Evolutionary conservation across 179 eudicot genomes (phyloP).

Genomic region (Nepenthes alata): DNA sequence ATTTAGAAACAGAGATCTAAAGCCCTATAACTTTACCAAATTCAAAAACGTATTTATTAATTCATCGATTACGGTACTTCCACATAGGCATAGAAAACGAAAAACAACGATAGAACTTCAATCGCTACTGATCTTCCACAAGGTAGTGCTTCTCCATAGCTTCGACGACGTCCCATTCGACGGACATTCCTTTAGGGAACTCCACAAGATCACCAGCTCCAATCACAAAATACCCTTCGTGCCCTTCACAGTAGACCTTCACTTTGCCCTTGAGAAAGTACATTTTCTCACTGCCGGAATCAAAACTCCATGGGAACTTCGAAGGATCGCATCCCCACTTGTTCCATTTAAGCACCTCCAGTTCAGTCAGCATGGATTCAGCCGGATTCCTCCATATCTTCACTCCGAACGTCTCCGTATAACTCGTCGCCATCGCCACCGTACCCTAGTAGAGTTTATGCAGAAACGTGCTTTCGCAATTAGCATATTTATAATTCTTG

Average conservation of each 20-base stretch:
- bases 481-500: no score
- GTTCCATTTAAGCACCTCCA: conserved; percentile 8
- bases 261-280: conserved; percentile 12
- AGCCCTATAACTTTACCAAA: no score
- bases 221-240: conserved; percentile 6
- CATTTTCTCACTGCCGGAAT: conserved; percentile 13
- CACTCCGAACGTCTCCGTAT: conserved; percentile 6
- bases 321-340: conserved; percentile 2
- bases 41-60: no score
- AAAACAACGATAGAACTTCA: no score
- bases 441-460: no score
- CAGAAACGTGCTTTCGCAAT: no score
- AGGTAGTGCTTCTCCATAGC: no score
- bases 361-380: conserved; percentile 2
- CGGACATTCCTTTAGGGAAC: conserved; percentile 3
- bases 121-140: no score
- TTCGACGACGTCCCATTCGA: no score
- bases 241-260: conserved; percentile 6
- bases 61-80: no score
- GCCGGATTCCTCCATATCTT: conserved; percentile 12
- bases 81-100: no score
- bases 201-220: conserved; percentile 10
- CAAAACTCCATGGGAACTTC: conserved; percentile 8
- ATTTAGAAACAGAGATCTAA: no score
- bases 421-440: neutral